Base-by-base conservation (phyloP, 2,329 filamentous ascomycete genomes). In the Microthyrium microscopicum region DNA sequence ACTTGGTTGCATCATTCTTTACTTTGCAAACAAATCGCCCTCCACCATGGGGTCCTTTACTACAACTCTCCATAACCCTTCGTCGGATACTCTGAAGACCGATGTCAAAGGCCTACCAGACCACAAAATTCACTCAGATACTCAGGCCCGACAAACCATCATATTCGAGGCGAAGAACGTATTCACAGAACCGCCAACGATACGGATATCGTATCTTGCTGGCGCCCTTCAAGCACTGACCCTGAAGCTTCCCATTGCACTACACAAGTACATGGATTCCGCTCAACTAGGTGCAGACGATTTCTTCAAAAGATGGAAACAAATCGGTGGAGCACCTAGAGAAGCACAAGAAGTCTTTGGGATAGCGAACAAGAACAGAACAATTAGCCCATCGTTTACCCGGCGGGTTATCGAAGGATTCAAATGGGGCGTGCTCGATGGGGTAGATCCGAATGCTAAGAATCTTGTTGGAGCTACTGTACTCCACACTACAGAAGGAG, bases 251-350 rank as follows among this genome's bases (percentile, higher is more conserved):
- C 89, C 89, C 0, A 70, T 98, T 4, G 64, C 81, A 1, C 70
- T 87, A 34, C 87, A 95, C 57, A 93, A 94, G 53, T 98, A 93
- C 50, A 94, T 95, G 84, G 85, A 94, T 41, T 73, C 81, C 0
- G 85, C 89, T 0, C 77, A 89, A 36, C 63, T 98, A 25, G 71
- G 71, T 5, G 73, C 77, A 0, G 89, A 98, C 33, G 89, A 98
- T 51, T 98, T 95, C 58, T 98, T 98, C 70, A 94, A 91, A 64
- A 69, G 91, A 33, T 98, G 89, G 89, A 91, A 93, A 64, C 89
- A 98, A 58, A 95, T 98, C 46, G 89, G 89, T 9, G 83, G 80
- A 4, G 72, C 73, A 2, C 77, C 85, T 1, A 71, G 91, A 20
- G 91, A 98, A 55, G 76, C 81, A 0, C 89, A 98, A 53, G 70